Evolutionary conservation across 352 stramenopile species (phyloP), one percentile per base, ranked within the genome.

Genomic region (Phytophthora rubi): DNA sequence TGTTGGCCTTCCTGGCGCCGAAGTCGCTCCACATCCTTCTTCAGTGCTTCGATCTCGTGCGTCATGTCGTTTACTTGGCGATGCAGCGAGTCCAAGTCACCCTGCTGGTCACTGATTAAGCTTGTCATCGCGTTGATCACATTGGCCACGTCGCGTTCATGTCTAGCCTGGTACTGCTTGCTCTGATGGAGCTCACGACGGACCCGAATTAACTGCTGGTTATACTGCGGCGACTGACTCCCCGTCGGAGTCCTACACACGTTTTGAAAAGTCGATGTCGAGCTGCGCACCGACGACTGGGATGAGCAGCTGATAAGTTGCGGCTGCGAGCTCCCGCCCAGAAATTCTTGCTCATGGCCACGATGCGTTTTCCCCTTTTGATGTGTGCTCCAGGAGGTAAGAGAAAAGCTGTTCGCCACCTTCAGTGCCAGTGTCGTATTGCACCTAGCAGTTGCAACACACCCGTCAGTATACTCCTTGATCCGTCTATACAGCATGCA

Each of bases 61-160:
- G 33, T 59, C 62, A 83, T 72, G 21, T 65, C 48, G 21, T 53
- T 16, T 10, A 70, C 44, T 33, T 73, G 53, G 12, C 39, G 33
- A 52, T 72, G 62, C 16, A 86, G 45, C 15, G 45, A 47, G 23
- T 68, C 45, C 12, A 76, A 48, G 30, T 81, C 75, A 9, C 57
- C 60, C 42, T 86, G 79, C n/a, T 89, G 81, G 39, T 88, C 80
- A 9, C 71, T 70, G 13, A 88, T 68, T 12, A 88, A 56, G 32
- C 23, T 69, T 15, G 76, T 84, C 62, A 86, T 76, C 12, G 78
- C 73, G 26, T 81, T 75, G 33, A 89, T 75, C 23, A 89, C 81
- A 35, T 75, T 67, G 7, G 69, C 69, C 13, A 83, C 77, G 21
- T 76, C 75, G 21, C 61, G 62, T n/a, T 81, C 65, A 23, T 75